These are phyloP conservation scores for Penstemon davidsonii DNA, from an alignment of 257 asterid species.

Conservation along the genomic window DNA sequence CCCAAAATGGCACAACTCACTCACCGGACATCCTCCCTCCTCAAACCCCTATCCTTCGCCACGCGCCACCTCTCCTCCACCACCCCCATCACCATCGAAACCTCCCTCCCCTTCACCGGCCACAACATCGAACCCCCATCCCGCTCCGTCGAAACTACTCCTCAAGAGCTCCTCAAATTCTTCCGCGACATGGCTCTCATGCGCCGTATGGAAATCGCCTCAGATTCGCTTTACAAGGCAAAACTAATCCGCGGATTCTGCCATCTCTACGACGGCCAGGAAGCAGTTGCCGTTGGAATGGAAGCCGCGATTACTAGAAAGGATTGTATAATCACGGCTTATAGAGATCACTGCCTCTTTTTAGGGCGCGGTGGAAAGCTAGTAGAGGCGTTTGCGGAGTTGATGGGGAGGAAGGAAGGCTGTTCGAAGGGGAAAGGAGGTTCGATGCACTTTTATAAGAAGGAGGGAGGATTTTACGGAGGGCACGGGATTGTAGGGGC, in stretches of 20 bases:
- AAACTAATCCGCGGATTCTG: conserved; percentile 93
- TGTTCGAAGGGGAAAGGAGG: conserved; percentile 96
- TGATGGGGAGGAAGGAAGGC: conserved; percentile 91
- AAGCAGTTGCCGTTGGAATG: conserved; percentile 93
- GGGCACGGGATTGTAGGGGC: conserved; percentile 99
- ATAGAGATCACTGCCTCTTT: conserved; percentile 73
- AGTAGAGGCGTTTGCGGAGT: conserved; percentile 63
- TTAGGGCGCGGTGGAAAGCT: conserved; percentile 82
- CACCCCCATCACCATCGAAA: conserved; percentile 66
- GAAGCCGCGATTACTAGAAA: conserved; percentile 78
- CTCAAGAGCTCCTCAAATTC: conserved; percentile 71
- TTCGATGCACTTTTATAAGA: conserved; percentile 94
- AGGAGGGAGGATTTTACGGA: conserved; percentile 82
- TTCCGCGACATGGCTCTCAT: conserved; percentile 79
- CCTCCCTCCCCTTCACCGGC: conserved; percentile 80
- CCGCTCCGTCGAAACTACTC: conserved; percentile 65
- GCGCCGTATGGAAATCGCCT: conserved; percentile 98
- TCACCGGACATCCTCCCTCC: conserved; percentile 50
- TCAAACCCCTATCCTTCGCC: conserved; percentile 46
- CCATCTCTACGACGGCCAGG: conserved; percentile 96
- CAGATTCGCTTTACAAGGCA: conserved; percentile 94
- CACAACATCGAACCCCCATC: conserved; percentile 93
- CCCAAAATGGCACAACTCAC: conserved; percentile 61
- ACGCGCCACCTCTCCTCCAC: conserved; percentile 61
- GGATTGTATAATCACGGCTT: conserved; percentile 79